Evolutionary conservation across 139 green algal genomes (phyloP), one percentile per base, ranked within the genome.

Genomic region (Picochlorum sp.): DNA sequence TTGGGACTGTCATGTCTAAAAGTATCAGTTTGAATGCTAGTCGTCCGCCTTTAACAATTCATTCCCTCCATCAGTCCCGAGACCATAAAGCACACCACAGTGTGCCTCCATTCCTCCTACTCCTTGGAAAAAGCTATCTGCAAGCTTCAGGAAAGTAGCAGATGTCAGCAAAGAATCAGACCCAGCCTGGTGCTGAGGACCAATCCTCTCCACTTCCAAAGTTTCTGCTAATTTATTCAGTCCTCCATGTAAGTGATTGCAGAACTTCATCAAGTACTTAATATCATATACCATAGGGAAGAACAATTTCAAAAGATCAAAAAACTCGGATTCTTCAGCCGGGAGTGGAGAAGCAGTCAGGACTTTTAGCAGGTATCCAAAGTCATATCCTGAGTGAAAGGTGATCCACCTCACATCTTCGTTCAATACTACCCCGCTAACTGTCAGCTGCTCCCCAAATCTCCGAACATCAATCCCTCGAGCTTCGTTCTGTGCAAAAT

Each of bases 241-340:
- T 2, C 93, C 93, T 25, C 93, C 93, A 50, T 98, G 93, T 61
- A 99, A 72, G 68, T 89, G 94, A 67, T 94, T 81, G 30, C 79
- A 91, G 58, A 91, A 95, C 64, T 91, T 89, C 84, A 96, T 96
- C 6, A 98, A 61, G 69, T 97, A 96, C 69, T 99, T 99, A 65
- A 99, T 98, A 69, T 99, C 93, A 60, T 90, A 97, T 18, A 98
- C 65, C 31, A 68, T 85, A 25, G 93, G 93, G 65, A 99, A 99
- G 81, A 93, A 98, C 25, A 81, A 67, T 63, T 89, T 89, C 5
- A 95, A 70, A 43, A 94, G 68, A 56, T 92, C 81, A 57, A 97
- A 97, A 66, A 99, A 99, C 47, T 97, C 90, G 4, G 57, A 33
- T 71, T 99, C 93, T 6, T 67, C 76, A 28, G 63, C 22, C 0